Percentiles rank a stretch among this genome's conserved stretches.
These are phyloP conservation scores for Capsicum chinense DNA, from an alignment of 257 asterid genomes.

Conservation along the genomic window DNA sequence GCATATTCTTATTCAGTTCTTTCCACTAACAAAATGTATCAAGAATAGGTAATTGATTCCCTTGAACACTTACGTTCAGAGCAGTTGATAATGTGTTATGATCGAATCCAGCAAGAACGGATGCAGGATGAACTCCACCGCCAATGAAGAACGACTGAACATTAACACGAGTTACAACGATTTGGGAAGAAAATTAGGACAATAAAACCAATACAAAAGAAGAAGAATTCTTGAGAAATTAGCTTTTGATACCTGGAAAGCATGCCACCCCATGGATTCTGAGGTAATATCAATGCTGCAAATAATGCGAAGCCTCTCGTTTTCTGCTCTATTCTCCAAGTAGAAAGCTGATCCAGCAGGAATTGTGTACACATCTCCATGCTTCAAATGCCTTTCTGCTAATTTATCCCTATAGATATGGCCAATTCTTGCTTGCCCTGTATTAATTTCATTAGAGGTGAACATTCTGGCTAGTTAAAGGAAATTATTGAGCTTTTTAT, in stretches of 20 bases:
- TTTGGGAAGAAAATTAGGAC: neutral
- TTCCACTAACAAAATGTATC: neutral
- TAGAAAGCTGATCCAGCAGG: conserved; percentile 27
- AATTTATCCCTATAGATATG: neutral
- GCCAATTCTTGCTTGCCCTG: conserved; percentile 49
- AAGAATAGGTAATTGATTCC: neutral
- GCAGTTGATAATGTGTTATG: conserved; percentile 46
- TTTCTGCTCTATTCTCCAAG: conserved; percentile 49
- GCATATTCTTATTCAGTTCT: no score
- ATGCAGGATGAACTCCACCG: conserved; percentile 75
- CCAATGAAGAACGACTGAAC: conserved; percentile 75
- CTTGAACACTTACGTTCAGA: conserved; percentile 58
- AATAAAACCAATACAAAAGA: neutral
- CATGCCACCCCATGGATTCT: conserved; percentile 52
- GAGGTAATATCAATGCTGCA: conserved; percentile 67
- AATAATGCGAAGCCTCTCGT: conserved; percentile 62
- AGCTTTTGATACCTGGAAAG: conserved; percentile 62
- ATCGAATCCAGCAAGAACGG: conserved; percentile 72
- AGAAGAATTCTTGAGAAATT: neutral
- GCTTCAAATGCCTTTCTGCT: neutral
- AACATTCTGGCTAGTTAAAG: neutral
- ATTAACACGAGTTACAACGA: neutral
- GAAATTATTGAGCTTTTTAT: neutral
- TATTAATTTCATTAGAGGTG: conserved; percentile 4
- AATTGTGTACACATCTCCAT: neutral